Evolutionary conservation across 768 basidiomycete species (phyloP).

Genomic region (Lenzites betulinus): DNA sequence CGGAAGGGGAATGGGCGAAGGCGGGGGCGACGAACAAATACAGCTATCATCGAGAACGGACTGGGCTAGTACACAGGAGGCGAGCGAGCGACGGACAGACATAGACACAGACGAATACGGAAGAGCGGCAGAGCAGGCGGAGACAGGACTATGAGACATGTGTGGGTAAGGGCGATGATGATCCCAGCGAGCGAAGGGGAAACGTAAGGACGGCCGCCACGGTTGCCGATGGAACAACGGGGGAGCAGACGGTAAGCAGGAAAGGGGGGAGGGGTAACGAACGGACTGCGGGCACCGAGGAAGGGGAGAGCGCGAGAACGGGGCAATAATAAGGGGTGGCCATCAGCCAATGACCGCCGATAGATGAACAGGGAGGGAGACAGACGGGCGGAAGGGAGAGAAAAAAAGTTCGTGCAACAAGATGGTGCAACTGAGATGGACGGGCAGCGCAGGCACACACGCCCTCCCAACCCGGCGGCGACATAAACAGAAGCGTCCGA

Average conservation of each 20-base stretch:
- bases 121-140: slow-evolving; percentile 19
- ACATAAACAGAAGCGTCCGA: slow-evolving; percentile 19
- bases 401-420: slow-evolving; percentile 9
- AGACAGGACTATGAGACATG: slow-evolving; percentile 20
- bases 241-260: neutral
- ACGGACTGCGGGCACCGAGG: neutral
- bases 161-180: slow-evolving; percentile 9
- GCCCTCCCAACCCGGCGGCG: neutral
- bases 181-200: neutral
- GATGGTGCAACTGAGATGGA: slow-evolving; percentile 13
- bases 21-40: slow-evolving; percentile 20
- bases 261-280: neutral
- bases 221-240: slow-evolving; percentile 1
- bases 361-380: slow-evolving; percentile 7
- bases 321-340: neutral
- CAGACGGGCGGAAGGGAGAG: neutral
- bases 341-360: slow-evolving; percentile 12
- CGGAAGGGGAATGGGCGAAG: neutral
- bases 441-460: neutral
- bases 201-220: neutral
- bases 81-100: neutral
- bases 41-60: slow-evolving; percentile 15
- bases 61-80: slow-evolving; percentile 17
- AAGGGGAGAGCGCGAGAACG: neutral
- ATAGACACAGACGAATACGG: slow-evolving; percentile 5